phyloP scores from a whole-genome alignment of 495 filamentous ascomycete species.

The Podospora pseudopauciseta region DNA sequence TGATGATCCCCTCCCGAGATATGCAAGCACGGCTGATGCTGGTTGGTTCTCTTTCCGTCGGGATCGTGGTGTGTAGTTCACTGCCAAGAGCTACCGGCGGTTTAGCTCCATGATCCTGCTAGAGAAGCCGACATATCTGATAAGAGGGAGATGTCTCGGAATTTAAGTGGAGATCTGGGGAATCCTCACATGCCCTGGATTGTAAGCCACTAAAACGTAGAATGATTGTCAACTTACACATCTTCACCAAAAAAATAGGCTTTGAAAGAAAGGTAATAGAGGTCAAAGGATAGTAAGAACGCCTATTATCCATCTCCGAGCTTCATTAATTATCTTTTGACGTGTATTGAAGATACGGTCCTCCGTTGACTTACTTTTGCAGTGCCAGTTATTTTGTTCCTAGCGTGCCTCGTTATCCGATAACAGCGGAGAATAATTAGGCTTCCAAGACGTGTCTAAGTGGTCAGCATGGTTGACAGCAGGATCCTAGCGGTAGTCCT shows the following conservation, averaged over 20 bases:
- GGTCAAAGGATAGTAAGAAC: too few species aligned
- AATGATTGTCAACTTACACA: too few species aligned
- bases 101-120: not conserved
- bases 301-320: too few species aligned
- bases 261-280: too few species aligned
- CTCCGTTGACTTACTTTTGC: too few species aligned
- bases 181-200: not conserved
- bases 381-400: too few species aligned
- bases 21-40: not conserved
- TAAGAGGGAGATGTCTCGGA: not conserved
- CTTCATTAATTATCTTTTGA: too few species aligned
- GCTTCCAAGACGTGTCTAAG: not conserved
- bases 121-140: not conserved
- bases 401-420: not conserved
- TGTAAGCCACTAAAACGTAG: too few species aligned
- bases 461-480: not conserved
- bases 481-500: not conserved
- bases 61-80: not conserved
- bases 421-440: not conserved
- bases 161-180: not conserved
- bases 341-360: too few species aligned
- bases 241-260: too few species aligned
- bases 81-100: not conserved
- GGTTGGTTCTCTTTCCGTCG: not conserved
- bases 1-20: not conserved